These are phyloP conservation scores for Silene noctiflora DNA, from an alignment of 179 eudicot genomes.

Conservation along the genomic window DNA sequence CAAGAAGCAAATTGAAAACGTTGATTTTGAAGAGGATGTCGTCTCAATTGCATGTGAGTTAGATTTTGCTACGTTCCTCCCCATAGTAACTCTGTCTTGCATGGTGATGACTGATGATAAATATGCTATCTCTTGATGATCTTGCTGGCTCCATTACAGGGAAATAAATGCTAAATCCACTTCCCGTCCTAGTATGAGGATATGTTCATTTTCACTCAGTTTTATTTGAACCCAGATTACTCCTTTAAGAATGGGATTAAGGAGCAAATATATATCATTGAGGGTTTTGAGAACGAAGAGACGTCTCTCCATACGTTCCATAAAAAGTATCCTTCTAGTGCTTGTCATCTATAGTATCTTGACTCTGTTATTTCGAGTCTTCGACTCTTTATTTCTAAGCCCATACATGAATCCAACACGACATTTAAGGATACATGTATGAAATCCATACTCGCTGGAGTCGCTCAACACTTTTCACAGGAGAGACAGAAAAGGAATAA, in stretches of 20 bases:
- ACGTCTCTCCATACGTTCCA: neutral
- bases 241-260: neutral
- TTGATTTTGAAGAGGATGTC: conserved; percentile 58
- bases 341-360: neutral
- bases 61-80: conserved; percentile 12
- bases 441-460: neutral
- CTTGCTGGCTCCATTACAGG: neutral
- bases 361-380: neutral
- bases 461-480: too few relatives aligned
- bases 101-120: neutral
- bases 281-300: neutral
- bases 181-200: neutral
- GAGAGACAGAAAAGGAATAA: too few relatives aligned
- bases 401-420: neutral
- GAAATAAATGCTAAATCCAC: neutral
- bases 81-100: neutral
- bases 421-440: neutral
- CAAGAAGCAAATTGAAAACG: conserved; percentile 50
- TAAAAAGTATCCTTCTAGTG: neutral
- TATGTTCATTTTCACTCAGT: conserved; percentile 2
- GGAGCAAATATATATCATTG: neutral
- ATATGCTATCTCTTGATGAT: neutral
- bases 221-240: neutral
- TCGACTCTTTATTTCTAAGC: too few relatives aligned
- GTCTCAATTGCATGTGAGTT: conserved; percentile 62